Evolutionary conservation across 2,329 filamentous ascomycete species (phyloP), one percentile per base, ranked within the genome.

Genomic region (Trichoderma sp.): DNA sequence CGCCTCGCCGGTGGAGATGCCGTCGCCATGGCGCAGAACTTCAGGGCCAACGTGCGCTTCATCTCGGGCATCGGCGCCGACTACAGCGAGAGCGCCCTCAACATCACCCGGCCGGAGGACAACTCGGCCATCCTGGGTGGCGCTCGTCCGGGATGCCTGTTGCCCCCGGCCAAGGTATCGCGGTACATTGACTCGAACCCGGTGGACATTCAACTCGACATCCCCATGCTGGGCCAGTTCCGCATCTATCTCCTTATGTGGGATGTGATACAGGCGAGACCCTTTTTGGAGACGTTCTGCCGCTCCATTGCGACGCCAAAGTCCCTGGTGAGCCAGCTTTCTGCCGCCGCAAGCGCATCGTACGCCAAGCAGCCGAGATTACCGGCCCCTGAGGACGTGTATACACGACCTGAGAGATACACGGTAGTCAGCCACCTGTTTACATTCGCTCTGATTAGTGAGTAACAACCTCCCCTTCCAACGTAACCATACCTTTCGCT

Each of bases 171-270:
- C 47, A 90, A 86, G 75, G 89, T 89, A 19, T 90, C 88, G 0
- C 84, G 90, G 30, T 92, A 89, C 72, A 84, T 92, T 59, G 90
- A 93, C 75, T 88, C 90, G 3, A 93, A 93, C 71, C 90, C 90
- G 0, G 86, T 93, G 48, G 88, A 93, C 70, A 79, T 93, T 30
- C 89, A 93, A 73, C 85, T 92, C 6, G 90, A 93, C 71, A 90
- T 93, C 51, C 90, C 90, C 1, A 85, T 92, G 76, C 79, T 93
- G 6, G 88, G 90, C 28, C 90, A 93, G 72, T 93, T 93, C 79
- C 84, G 89, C 56, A 84, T 92, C 52, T 92, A 90, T 74, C 82
- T 93, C 67, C 83, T 93, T 67, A 84, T 87, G 67, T 86, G 85
- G 71, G 82, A 91, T 70, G 80, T 91, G 2, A 79, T 82, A 63